These are phyloP conservation scores for Pyricularia pennisetigena DNA, from an alignment of 2,329 filamentous ascomycete species.

Conservation along the genomic window DNA sequence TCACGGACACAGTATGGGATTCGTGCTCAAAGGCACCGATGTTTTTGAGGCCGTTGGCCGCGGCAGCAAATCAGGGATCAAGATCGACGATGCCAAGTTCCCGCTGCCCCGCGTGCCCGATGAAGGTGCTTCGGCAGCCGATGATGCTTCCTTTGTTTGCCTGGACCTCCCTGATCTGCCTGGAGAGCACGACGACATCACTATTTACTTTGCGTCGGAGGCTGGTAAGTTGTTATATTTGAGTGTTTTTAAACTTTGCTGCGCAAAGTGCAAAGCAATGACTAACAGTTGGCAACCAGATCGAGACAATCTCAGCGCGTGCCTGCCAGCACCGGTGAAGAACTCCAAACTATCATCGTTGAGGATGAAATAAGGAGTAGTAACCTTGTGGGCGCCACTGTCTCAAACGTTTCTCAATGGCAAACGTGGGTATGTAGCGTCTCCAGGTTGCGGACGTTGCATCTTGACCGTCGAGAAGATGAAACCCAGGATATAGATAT, in stretches of 20 bases:
- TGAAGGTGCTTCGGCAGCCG: conserved; percentile 25
- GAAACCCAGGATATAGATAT: background rate
- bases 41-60: conserved; percentile 63
- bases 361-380: conserved; percentile 7
- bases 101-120: conserved; percentile 58
- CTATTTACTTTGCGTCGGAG: conserved; percentile 73
- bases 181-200: conserved; percentile 86
- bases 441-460: background rate
- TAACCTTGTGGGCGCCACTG: background rate
- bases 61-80: conserved; percentile 62
- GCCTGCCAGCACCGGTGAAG: conserved; percentile 48
- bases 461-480: background rate
- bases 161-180: conserved; percentile 82
- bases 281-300: conserved; percentile 25
- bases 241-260: conserved; percentile 2
- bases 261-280: background rate
- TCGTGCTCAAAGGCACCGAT: conserved; percentile 75
- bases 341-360: conserved; percentile 21
- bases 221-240: conserved; percentile 44
- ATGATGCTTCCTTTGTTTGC: conserved; percentile 62
- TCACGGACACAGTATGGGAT: conserved; percentile 83
- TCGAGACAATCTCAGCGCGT: conserved; percentile 40
- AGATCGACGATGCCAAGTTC: conserved; percentile 85
- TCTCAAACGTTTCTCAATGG: background rate
- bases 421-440: background rate